These are phyloP conservation scores for Areca catechu DNA, from an alignment of 176 grass and related monocot species.

Conservation along the genomic window DNA sequence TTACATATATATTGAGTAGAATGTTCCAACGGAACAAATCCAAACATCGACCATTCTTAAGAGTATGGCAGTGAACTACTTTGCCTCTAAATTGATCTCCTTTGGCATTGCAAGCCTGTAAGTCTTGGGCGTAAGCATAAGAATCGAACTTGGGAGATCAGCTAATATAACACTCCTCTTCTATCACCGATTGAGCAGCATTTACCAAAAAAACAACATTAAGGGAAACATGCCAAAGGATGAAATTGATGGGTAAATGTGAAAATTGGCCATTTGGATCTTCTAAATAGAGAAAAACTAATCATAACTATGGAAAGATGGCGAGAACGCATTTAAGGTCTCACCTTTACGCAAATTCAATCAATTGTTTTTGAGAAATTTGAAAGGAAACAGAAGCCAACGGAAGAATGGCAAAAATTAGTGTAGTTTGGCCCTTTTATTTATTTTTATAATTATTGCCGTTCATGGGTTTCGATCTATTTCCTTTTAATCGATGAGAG, in stretches of 20 bases:
- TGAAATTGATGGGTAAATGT: not conserved
- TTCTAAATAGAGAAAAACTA: not conserved
- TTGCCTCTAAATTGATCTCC: slow-evolving; percentile 1
- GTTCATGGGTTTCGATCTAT: too few species aligned
- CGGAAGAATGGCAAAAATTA: too few species aligned
- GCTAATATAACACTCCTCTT: slow-evolving; percentile 6
- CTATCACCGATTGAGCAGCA: not conserved
- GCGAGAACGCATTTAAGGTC: too few species aligned
- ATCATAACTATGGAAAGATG: slow-evolving; percentile 4
- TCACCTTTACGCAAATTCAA: too few species aligned
- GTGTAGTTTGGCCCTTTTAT: too few species aligned
- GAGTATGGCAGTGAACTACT: slow-evolving; percentile 14
- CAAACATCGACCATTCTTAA: slow-evolving; percentile 24
- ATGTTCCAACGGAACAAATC: slow-evolving; percentile 27
- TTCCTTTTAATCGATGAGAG: too few species aligned
- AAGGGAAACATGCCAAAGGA: not conserved
- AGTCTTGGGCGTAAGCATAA: slow-evolving; percentile 16
- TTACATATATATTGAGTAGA: slow-evolving; percentile 29
- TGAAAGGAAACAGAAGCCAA: too few species aligned
- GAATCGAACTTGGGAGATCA: slow-evolving; percentile 11
- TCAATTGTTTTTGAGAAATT: too few species aligned
- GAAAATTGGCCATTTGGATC: slow-evolving; percentile 1
- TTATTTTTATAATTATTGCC: too few species aligned
- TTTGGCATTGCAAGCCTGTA: slow-evolving; percentile 13
- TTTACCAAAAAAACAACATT: not conserved